A percentile compares a stretch with the other conserved stretches of the same genome.
phyloP scores from a whole-genome alignment of 257 asterid species.

The Solanum tarijense region DNA sequence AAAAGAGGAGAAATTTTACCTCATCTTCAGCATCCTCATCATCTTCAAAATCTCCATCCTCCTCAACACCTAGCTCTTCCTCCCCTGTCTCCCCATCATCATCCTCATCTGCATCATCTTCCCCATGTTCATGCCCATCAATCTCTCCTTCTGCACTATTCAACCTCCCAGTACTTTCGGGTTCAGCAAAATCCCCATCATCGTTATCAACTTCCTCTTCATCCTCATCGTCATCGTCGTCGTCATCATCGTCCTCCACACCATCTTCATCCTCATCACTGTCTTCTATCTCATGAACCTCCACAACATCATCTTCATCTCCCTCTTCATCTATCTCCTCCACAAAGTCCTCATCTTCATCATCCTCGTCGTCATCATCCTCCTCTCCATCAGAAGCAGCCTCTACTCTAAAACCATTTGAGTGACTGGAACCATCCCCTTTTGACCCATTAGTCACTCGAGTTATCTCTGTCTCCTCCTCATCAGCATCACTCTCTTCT shows the following conservation, averaged over 20 bases:
- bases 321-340: slow-evolving; percentile 72
- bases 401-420: slow-evolving; percentile 57
- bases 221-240: slow-evolving; percentile 43
- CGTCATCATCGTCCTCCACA: slow-evolving; percentile 37
- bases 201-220: slow-evolving; percentile 79
- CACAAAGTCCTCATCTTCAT: slow-evolving; percentile 49
- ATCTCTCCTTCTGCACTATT: slow-evolving; percentile 68
- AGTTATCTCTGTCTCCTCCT: slow-evolving; percentile 66
- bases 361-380: slow-evolving; percentile 37
- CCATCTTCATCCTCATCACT: slow-evolving; percentile 46
- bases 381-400: slow-evolving; percentile 38
- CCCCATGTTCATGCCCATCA: slow-evolving; percentile 96
- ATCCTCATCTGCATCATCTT: slow-evolving; percentile 71
- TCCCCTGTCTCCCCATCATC: slow-evolving; percentile 88
- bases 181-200: slow-evolving; percentile 47
- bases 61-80: slow-evolving; percentile 67
- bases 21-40: slow-evolving; percentile 81
- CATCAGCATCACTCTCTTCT: slow-evolving; percentile 88
- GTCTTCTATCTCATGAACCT: slow-evolving; percentile 67
- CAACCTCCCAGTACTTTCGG: slow-evolving; percentile 52
- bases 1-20: slow-evolving; percentile 22
- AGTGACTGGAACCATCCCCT: slow-evolving; percentile 21
- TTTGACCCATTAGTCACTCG: slow-evolving; percentile 32
- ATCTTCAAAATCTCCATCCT: slow-evolving; percentile 54
- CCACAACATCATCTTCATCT: slow-evolving; percentile 70